Conservation (phyloP, 2,329 filamentous ascomycete genomes). For the Diplocarpon rosae region DNA sequence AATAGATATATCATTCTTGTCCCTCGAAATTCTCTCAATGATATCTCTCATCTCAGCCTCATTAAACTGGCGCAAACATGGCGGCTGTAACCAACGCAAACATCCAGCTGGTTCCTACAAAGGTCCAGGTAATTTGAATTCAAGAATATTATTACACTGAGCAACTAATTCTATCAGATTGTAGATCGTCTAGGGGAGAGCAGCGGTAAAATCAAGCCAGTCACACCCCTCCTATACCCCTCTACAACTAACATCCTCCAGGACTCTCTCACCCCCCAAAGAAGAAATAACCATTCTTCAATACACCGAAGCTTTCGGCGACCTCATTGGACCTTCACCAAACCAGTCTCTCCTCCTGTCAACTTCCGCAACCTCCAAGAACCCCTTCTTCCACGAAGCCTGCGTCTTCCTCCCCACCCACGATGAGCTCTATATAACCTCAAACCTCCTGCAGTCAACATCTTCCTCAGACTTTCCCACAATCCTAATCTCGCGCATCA, state of each 20-base stretch:
- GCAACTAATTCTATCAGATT: constrained; percentile 11
- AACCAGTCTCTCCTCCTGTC: constrained; percentile 33
- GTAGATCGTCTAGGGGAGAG: constrained; percentile 18
- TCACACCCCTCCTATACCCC: not conserved
- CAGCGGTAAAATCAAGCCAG: constrained; percentile 19
- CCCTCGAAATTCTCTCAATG: no score
- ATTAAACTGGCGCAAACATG: constrained; percentile 8
- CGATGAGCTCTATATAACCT: constrained; percentile 36
- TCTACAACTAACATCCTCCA: constrained; percentile 8
- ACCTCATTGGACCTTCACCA: constrained; percentile 27
- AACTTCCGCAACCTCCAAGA: constrained; percentile 30
- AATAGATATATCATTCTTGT: no score
- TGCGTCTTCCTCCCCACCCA: constrained; percentile 32
- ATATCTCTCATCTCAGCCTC: not conserved
- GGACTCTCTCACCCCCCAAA: constrained; percentile 10
- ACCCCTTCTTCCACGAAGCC: constrained; percentile 36
- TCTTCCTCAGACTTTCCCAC: constrained; percentile 30
- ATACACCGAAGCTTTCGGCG: constrained; percentile 30
- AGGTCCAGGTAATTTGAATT: constrained; percentile 12
- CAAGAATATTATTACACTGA: not conserved
- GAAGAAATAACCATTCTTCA: constrained; percentile 28
- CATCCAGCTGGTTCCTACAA: constrained; percentile 10
- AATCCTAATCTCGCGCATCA: constrained; percentile 36
- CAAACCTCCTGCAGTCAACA: constrained; percentile 31
- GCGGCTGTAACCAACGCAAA: constrained; percentile 15